Evolutionary conservation across 1,284 basidiomycete genomes (phyloP), one percentile per base, ranked within the genome.

Genomic region (Microbotryum saponariae): DNA sequence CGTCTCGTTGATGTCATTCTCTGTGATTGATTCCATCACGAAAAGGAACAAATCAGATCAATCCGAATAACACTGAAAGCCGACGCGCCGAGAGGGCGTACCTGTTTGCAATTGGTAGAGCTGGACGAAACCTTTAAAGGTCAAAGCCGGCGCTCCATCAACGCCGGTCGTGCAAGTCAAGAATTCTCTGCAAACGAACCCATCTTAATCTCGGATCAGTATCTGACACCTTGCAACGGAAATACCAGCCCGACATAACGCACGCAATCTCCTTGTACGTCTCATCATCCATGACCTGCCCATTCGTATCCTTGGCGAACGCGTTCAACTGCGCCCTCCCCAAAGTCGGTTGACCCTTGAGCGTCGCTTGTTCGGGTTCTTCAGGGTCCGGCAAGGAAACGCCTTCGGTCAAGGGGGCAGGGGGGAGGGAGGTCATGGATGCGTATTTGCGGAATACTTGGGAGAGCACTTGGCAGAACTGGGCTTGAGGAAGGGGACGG

Each of bases 81-180:
- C 4, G 18, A 27, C 12, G 23, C 9, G 6, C 12, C 3, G 27
- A 2, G 9, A 20, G 7, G 29, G 42, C 62, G 29, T 6, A 64
- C 65, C 58, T 0, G 65, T 67, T 23, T 67, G 65, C 20, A 67
- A 52, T 21, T 58, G 46, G 54, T 67, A 67, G 4, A 67, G 62
- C 42, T 61, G 58, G 2, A 56, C 52, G 55, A 67, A 67, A 18
- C 65, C 65, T 49, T 62, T 59, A 27, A 66, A 61, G 2, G 65
- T 44, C 20, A 56, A 21, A 0, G 18, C 33, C n/a, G 20, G 33
- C n/a, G 10, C 21, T 21, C 23, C 21, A 31, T 56, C 21, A 12
- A 7, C 29, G n/a, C 48, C 23, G 14, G 52, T 54, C 52, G 52
- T 29, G 52, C 25, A 27, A 27, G 52, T 29, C 20, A 37, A 54